Conservation (phyloP, 148 eudicot genomes). For the Gaultheria prostrata region DNA sequence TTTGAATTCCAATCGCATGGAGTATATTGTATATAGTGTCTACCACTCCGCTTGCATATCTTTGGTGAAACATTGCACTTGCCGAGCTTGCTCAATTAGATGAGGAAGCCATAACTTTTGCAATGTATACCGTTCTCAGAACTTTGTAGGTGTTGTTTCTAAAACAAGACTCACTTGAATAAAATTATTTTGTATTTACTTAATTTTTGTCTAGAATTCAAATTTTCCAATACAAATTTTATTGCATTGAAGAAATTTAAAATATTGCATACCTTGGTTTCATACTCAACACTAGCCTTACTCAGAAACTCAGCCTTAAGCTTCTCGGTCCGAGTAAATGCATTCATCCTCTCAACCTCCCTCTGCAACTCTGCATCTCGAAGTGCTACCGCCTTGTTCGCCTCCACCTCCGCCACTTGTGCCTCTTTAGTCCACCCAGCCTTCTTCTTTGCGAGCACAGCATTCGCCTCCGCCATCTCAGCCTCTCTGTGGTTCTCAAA, state of each 20-base stretch:
- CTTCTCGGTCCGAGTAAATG: constrained; percentile 21
- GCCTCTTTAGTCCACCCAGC: constrained; percentile 24
- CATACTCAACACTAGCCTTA: constrained; percentile 30
- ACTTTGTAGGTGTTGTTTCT: too few species aligned
- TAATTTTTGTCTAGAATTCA: not conserved
- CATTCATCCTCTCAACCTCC: constrained; percentile 26
- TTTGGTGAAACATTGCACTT: too few species aligned
- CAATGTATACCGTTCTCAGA: too few species aligned
- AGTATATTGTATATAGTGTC: too few species aligned
- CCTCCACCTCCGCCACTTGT: constrained; percentile 25
- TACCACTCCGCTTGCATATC: too few species aligned
- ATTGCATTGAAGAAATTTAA: not conserved
- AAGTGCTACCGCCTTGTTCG: constrained; percentile 20
- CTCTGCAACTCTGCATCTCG: constrained; percentile 27
- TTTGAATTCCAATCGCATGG: too few species aligned
- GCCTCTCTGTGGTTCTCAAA: constrained; percentile 27
- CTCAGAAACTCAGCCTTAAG: constrained; percentile 29
- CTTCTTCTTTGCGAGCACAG: constrained; percentile 23
- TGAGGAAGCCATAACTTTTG: too few species aligned
- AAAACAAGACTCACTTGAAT: too few species aligned
- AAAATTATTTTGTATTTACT: too few species aligned
- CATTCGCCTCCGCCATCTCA: constrained; percentile 13
- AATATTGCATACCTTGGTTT: constrained; percentile 16
- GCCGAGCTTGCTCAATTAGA: too few species aligned
- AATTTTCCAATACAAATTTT: too few species aligned